These are phyloP conservation scores for Luzula sylvatica DNA, from an alignment of 176 grass and related monocot genomes.

Conservation along the genomic window DNA sequence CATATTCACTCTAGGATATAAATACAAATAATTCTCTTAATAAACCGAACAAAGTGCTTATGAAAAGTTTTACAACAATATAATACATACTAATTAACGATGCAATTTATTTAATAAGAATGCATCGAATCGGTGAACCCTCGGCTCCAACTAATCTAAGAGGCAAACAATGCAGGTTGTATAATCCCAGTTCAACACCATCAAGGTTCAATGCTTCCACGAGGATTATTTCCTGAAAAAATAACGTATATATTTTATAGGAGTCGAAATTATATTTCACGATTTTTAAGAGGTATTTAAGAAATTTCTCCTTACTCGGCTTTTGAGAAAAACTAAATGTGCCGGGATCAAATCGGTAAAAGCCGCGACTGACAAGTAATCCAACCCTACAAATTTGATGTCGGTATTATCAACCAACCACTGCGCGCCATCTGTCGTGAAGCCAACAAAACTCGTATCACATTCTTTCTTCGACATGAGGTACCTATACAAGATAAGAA, in stretches of 20 bases:
- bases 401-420: conserved; percentile 95
- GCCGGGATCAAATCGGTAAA: conserved; percentile 61
- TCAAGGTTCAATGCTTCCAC: conserved; percentile 76
- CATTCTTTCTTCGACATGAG: conserved; percentile 71
- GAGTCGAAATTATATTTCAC: too few species aligned
- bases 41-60: too few species aligned
- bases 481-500: conserved; percentile 25
- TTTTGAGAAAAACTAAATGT: conserved; percentile 78
- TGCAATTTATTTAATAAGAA: conserved; percentile 51
- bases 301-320: conserved; percentile 31
- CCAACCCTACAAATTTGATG: conserved; percentile 71
- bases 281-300: too few species aligned
- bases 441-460: conserved; percentile 63
- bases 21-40: too few species aligned
- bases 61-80: too few species aligned
- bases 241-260: neutral
- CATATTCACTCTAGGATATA: too few species aligned
- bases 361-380: conserved; percentile 69
- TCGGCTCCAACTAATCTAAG: conserved; percentile 48
- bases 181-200: conserved; percentile 45
- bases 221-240: conserved; percentile 37
- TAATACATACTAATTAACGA: too few species aligned
- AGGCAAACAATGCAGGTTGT: conserved; percentile 70
- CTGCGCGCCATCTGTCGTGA: conserved; percentile 62
- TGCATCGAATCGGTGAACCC: conserved; percentile 76